Evolutionary conservation across 2,329 filamentous ascomycete species (phyloP), one percentile per base, ranked within the genome.

Genomic region (Leptosphaerulina australis): DNA sequence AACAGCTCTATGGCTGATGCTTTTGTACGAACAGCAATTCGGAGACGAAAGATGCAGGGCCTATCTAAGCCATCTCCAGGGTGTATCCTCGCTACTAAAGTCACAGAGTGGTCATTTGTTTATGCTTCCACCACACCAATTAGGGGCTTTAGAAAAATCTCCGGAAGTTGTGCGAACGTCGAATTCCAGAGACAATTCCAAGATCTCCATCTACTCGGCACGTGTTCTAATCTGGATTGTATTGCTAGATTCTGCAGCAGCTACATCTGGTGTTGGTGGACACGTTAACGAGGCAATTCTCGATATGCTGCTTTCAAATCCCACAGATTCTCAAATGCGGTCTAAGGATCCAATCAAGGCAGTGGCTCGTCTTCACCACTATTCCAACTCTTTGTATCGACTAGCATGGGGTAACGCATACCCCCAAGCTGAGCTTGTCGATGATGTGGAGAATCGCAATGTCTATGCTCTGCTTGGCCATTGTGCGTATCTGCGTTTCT

Each of bases 11-110:
- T 74, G 70, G 53, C 51, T 75, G 8, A 73, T 75, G 69, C 61
- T 74, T 1, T 33, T 70, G 2, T 75, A 74, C 26, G 72, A 74
- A 54, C 71, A 74, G 44, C 71, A 72, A 25, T 72, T 68, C 26
- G 71, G 71, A n/a, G 72, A 75, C 12, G 59, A 62, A 1, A 56
- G 50, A 9, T 69, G 70, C 15, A 59, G 54, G 6, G 69, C 70
- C 1, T 53, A 69, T 25, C 44, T 61, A 2, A 69, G 70, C 15
- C 71, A 74, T 39, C 59, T 74, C 3, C 61, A 59, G 14, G 71
- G 70, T 0, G 64, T 70, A 3, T 60, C 69, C 3, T 56, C 68
- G 24, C 58, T 74, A 15, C 38, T 74, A 14, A 59, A 66, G 31
- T 38, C 36, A 6, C 47, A 51, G 11, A 47, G 36, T 22, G 60